A percentile compares a stretch with the other conserved stretches of the same genome.
Evolutionary conservation across 139 green algal genomes (phyloP).

Genomic region (Zygnema circumcarinatum): DNA sequence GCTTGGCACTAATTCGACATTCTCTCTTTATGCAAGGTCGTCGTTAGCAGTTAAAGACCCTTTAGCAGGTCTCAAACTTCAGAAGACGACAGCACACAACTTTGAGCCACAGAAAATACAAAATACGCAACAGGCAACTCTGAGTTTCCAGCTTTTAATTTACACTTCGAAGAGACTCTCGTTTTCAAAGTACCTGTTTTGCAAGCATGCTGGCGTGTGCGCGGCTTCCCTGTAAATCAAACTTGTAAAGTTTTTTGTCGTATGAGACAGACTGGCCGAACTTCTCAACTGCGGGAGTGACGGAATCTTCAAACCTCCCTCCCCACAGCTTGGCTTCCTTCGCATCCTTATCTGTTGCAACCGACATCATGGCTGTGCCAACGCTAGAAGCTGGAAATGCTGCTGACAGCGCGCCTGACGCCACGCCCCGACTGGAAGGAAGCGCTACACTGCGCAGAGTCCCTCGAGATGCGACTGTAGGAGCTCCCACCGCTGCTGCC

Average conservation of each 20-base stretch:
- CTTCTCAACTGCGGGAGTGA: slow-evolving; percentile 57
- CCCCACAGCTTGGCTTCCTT: slow-evolving; percentile 63
- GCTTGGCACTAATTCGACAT: too few relatives aligned
- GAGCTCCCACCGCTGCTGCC: too few relatives aligned
- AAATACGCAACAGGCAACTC: too few relatives aligned
- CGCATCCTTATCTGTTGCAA: not conserved
- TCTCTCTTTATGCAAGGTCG: too few relatives aligned
- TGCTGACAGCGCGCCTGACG: not conserved
- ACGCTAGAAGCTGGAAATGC: not conserved
- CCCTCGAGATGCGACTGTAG: not conserved
- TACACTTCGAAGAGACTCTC: too few relatives aligned
- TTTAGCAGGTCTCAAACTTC: too few relatives aligned
- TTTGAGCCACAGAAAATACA: too few relatives aligned
- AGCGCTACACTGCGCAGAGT: not conserved
- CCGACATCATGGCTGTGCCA: not conserved
- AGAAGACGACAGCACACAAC: too few relatives aligned
- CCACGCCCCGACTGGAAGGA: not conserved
- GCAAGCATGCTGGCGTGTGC: slow-evolving; percentile 60
- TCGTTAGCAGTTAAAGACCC: too few relatives aligned
- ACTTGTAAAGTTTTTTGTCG: slow-evolving; percentile 59
- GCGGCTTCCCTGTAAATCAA: slow-evolving; percentile 52
- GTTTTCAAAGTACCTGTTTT: slow-evolving; percentile 50
- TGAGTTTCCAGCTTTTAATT: too few relatives aligned
- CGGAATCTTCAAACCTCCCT: slow-evolving; percentile 58
- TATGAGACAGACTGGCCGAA: slow-evolving; percentile 59